Conservation (phyloP, 306 rosid species). For the Vigna mungo region DNA sequence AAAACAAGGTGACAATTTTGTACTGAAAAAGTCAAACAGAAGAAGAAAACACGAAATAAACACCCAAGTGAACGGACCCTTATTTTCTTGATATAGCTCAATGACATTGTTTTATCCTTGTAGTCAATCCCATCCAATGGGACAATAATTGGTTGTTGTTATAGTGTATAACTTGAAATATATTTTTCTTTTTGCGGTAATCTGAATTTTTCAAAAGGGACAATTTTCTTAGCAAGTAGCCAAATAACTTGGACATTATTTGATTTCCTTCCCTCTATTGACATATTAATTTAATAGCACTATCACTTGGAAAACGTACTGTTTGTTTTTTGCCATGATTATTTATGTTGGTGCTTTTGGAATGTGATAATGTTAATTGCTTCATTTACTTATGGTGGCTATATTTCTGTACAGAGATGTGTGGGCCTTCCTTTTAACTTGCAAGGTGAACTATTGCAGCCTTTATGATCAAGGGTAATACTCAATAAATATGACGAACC, state of each 20-base stretch:
- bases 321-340: constrained; percentile 37
- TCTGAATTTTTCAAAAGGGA: background rate
- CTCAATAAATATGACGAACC: constrained; percentile 28
- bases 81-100: background rate
- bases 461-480: constrained; percentile 97
- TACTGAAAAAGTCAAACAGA: background rate
- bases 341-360: constrained; percentile 36
- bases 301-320: constrained; percentile 11
- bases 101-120: constrained; percentile 1
- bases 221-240: constrained; percentile 16
- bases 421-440: constrained; percentile 91
- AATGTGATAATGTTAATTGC: constrained; percentile 24
- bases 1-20: background rate
- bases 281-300: constrained; percentile 18
- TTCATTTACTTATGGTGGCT: constrained; percentile 46
- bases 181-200: background rate
- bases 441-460: constrained; percentile 89
- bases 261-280: constrained; percentile 14
- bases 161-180: background rate
- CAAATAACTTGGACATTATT: constrained; percentile 10
- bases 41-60: background rate
- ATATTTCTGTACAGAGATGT: constrained; percentile 78
- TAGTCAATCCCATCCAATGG: background rate
- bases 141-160: background rate
- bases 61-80: background rate